Evolutionary conservation across 2,329 filamentous ascomycete genomes (phyloP), one percentile per base, ranked within the genome.

Genomic region (Aureobasidium sp.): DNA sequence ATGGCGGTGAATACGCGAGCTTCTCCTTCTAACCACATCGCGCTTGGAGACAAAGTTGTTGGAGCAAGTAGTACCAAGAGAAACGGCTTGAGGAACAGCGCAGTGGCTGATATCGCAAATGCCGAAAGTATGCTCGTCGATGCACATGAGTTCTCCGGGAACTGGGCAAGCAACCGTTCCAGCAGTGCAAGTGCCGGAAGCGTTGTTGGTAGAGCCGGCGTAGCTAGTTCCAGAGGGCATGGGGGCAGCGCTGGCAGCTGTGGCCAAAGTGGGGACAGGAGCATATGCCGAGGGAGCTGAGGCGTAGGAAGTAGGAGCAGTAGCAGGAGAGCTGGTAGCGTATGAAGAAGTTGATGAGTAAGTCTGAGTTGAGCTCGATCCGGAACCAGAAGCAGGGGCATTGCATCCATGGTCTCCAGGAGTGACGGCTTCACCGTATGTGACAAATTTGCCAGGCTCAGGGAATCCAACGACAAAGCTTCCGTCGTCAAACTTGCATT

Each of bases 371-470:
- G 47, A 16, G 11, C 3, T n/a, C 3, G 47, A 5, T 52, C 3
- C 15, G 15, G 5, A 1, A 34, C 5, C 15, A n/a, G 13, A 8
- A 11, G 37, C 50, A 44, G 60, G 42, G 49, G 32, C 36, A 27
- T 21, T n/a, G 47, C 36, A 49, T 6, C 27, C 47, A n/a, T 16
- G 25, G 13, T 32, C 10, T n/a, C 47, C 30, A 15, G 47, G 42
- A 27, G 42, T 45, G 25, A 25, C 42, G 39, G 65, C 67, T 21
- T 65, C 65, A n/a, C 45, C 45, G 13, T 52, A 45, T n/a, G n/a
- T 80, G 4, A 85, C 77, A 2, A 79, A 81, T 0, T 77, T 64
- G 53, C 90, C 90, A 0, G 89, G 82, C 66, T 88, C 77, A 8
- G 88, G 86, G 77, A 87, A 93, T n/a, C 77, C 71, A 64, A 88